A percentile compares a stretch with the other conserved stretches of the same genome.
Evolutionary conservation across 768 basidiomycete genomes (phyloP).

Genomic region (Phaeotremella skinneri): DNA sequence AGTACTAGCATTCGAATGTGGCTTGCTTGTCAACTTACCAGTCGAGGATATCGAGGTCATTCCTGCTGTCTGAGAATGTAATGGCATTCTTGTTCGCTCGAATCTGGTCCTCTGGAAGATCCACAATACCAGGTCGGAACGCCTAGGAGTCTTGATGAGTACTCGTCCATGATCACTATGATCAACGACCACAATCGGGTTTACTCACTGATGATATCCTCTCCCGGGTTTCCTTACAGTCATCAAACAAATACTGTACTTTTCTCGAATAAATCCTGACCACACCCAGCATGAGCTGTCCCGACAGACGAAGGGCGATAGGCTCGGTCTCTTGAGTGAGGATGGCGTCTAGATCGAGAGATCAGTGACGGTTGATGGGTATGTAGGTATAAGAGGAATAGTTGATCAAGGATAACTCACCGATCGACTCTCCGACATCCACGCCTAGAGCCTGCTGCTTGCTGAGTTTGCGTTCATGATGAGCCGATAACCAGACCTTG

Average conservation of each 20-base stretch:
- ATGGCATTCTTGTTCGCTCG: constrained; percentile 82
- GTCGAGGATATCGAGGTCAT: constrained; percentile 57
- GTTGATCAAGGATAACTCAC: constrained; percentile 55
- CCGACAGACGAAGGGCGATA: constrained; percentile 94
- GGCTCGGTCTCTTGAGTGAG: constrained; percentile 81
- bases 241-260: constrained; percentile 94
- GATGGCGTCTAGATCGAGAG: constrained; percentile 67
- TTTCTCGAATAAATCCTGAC: constrained; percentile 97
- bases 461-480: constrained; percentile 96
- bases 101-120: constrained; percentile 92
- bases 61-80: constrained; percentile 68
- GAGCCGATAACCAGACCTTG: constrained; percentile 97
- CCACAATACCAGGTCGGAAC: constrained; percentile 90
- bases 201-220: constrained; percentile 84
- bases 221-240: constrained; percentile 92
- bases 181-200: not conserved
- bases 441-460: constrained; percentile 93
- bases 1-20: constrained; percentile 56
- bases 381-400: not conserved
- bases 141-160: constrained; percentile 59
- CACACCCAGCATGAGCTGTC: constrained; percentile 92
- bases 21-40: too few species aligned
- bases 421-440: constrained; percentile 90
- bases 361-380: not conserved
- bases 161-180: constrained; percentile 1